phyloP scores from a whole-genome alignment of 352 stramenopile species.

The Phytophthora tentaculata region DNA sequence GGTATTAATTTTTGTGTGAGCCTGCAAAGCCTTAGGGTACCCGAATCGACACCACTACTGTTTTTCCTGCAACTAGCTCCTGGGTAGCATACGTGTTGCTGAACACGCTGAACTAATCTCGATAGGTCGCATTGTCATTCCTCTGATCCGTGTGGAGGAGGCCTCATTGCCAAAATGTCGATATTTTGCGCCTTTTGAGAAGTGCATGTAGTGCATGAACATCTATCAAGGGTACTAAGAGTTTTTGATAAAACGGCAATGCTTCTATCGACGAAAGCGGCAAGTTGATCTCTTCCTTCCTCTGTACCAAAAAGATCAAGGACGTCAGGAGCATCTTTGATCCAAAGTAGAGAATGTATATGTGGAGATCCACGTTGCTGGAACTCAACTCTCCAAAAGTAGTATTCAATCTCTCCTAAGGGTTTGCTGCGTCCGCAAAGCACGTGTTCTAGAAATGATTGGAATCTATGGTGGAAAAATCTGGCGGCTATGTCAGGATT shows the following conservation, averaged over 20 bases:
- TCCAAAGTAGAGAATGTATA: conserved; percentile 27
- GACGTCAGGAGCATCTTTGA: conserved; percentile 22
- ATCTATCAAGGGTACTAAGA: not conserved
- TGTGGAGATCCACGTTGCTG: conserved; percentile 27
- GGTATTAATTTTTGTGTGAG: not conserved
- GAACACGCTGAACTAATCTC: no score
- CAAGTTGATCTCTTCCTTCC: not conserved
- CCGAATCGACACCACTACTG: no score
- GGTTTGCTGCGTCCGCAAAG: not conserved
- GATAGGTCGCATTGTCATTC: no score
- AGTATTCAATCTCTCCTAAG: conserved; percentile 24
- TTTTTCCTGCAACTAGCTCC: no score
- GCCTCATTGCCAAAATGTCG: no score
- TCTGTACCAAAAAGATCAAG: conserved; percentile 7
- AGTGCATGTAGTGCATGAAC: not conserved
- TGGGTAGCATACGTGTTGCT: no score
- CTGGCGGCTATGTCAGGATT: no score
- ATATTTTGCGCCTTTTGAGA: no score
- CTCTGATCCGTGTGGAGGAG: no score
- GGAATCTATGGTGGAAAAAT: no score
- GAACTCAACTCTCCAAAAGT: conserved; percentile 35
- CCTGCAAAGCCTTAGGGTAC: no score
- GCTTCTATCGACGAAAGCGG: conserved; percentile 1
- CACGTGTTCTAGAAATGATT: no score
- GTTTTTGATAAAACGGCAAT: conserved; percentile 11